phyloP scores from a whole-genome alignment of 805 yeast species.

The Saccharomycopsis sp. region DNA sequence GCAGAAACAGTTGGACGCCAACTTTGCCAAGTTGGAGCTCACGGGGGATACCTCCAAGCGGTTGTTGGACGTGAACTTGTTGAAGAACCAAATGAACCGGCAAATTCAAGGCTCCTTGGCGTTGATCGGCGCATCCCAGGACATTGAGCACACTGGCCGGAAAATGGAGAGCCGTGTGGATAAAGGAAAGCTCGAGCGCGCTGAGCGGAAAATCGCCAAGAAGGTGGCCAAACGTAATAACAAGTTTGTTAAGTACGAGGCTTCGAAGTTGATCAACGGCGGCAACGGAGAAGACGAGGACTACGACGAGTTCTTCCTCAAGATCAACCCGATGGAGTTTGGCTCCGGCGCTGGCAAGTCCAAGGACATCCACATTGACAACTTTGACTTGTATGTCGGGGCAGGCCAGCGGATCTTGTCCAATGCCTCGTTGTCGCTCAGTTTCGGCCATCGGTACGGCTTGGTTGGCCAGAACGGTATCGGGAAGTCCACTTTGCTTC shows the following conservation, averaged over 20 bases:
- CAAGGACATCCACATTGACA: constrained; percentile 91
- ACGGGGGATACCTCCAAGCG: constrained; percentile 87
- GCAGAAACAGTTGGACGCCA: constrained; percentile 47
- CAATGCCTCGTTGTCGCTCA: constrained; percentile 76
- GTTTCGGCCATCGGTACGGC: constrained; percentile 94
- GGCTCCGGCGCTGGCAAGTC: constrained; percentile 90
- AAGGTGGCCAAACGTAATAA: constrained; percentile 85
- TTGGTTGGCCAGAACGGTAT: constrained; percentile 98
- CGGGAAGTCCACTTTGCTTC: constrained; percentile 90
- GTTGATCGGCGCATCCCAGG: constrained; percentile 66
- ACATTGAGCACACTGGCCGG: constrained; percentile 86
- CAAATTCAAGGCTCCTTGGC: constrained; percentile 71
- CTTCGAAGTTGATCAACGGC: constrained; percentile 76
- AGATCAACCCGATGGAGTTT: constrained; percentile 90
- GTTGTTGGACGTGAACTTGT: constrained; percentile 67
- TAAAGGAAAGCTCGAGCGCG: constrained; percentile 90
- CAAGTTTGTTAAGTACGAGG: constrained; percentile 81
- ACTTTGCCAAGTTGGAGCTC: constrained; percentile 62
- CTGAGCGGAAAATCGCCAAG: constrained; percentile 94
- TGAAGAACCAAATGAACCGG: constrained; percentile 51
- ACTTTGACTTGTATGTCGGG: constrained; percentile 90
- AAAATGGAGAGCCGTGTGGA: constrained; percentile 91
- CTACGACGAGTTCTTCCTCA: constrained; percentile 90
- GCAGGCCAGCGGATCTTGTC: constrained; percentile 88
- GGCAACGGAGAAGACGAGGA: constrained; percentile 39